phyloP scores from a whole-genome alignment of 23 red algal species.

The Chondrus crispus region DNA sequence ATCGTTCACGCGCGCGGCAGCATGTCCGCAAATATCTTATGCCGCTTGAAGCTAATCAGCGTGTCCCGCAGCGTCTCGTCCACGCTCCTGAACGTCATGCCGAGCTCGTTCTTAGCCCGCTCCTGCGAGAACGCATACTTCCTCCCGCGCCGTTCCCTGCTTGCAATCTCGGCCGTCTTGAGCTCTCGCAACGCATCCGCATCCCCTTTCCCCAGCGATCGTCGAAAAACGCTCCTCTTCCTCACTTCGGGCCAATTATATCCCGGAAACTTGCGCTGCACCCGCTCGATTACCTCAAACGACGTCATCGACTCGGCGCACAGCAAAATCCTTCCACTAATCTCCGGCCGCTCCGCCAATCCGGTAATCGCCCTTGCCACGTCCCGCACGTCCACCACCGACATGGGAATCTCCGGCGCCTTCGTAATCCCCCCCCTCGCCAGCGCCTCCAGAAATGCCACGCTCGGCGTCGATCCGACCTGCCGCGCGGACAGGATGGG shows the following conservation, averaged over 20 bases:
- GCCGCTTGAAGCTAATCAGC: background rate
- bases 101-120: constrained; percentile 36
- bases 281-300: constrained; percentile 24
- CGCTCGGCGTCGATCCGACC: constrained; percentile 7
- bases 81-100: constrained; percentile 19
- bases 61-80: constrained; percentile 47
- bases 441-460: constrained; percentile 23
- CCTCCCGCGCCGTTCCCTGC: constrained; percentile 22
- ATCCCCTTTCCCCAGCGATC: background rate
- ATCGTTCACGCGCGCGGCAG: too few relatives aligned
- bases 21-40: background rate
- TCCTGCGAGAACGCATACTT: constrained; percentile 50
- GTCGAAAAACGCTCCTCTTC: background rate
- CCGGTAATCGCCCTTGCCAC: constrained; percentile 36
- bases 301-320: constrained; percentile 47
- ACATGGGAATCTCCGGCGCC: constrained; percentile 56
- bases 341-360: constrained; percentile 32
- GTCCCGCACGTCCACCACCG: constrained; percentile 49
- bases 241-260: background rate
- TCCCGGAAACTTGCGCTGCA: constrained; percentile 13
- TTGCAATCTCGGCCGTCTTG: constrained; percentile 13
- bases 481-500: constrained; percentile 31
- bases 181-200: constrained; percentile 1
- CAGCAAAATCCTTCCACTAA: constrained; percentile 38
- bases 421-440: constrained; percentile 12